phyloP scores from a whole-genome alignment of 148 eudicot genomes.

The Limonium bicolor region DNA sequence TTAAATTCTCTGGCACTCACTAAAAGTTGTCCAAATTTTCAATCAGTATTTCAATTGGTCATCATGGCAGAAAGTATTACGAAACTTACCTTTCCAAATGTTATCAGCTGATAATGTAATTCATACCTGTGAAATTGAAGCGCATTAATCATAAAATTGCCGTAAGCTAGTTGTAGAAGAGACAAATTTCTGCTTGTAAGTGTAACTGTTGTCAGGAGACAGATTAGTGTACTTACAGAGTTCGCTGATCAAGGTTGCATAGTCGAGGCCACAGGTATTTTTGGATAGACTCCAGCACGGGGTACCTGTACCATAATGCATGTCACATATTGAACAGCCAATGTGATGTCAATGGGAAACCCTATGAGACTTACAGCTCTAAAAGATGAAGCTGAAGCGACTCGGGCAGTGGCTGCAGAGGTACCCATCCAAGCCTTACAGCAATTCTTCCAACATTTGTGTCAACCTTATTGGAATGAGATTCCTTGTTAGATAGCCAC shows the following conservation, averaged over 20 bases:
- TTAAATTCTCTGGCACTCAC: too few species aligned
- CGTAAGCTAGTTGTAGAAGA: too few species aligned
- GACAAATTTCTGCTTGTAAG: too few species aligned
- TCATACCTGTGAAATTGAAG: conserved; percentile 44
- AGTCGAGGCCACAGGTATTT: conserved; percentile 64
- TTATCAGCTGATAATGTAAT: conserved; percentile 66
- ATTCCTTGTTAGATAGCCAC: background rate
- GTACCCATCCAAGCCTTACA: conserved; percentile 83
- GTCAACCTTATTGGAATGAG: conserved; percentile 44
- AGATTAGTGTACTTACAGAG: conserved; percentile 31
- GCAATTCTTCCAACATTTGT: conserved; percentile 55
- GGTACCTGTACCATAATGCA: conserved; percentile 25
- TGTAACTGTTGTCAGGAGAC: too few species aligned
- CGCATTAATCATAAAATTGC: too few species aligned
- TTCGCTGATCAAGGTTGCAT: conserved; percentile 53
- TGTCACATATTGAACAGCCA: too few species aligned
- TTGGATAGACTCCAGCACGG: conserved; percentile 48
- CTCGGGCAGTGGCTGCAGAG: conserved; percentile 53
- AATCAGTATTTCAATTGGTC: background rate
- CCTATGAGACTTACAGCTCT: conserved; percentile 28
- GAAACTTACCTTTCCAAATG: conserved; percentile 74
- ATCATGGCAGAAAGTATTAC: background rate
- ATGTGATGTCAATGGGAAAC: background rate
- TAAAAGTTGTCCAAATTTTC: background rate
- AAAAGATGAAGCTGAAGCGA: conserved; percentile 45